These are phyloP conservation scores for Skeletonema potamos DNA, from an alignment of 108 stramenopile species.

Conservation along the genomic window DNA sequence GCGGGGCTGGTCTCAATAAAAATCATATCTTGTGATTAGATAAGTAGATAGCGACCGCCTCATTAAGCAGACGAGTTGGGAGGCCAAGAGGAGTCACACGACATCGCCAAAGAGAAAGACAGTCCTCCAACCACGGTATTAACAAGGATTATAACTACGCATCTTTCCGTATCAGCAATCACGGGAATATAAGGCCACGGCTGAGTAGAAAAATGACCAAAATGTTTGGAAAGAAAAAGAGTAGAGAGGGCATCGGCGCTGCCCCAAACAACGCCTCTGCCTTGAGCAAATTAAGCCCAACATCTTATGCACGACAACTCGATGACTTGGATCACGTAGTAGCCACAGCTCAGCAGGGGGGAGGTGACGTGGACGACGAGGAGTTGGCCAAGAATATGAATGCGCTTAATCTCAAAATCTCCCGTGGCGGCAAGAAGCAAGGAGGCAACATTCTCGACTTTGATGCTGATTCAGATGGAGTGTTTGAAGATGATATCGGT, in stretches of 20 bases:
- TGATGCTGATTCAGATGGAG: slow-evolving; percentile 25
- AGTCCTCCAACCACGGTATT: too few relatives aligned
- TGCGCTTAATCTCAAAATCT: background rate
- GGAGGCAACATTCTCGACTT: slow-evolving; percentile 7
- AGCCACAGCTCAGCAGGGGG: slow-evolving; percentile 6
- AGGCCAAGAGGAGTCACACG: background rate
- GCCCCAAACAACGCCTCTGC: slow-evolving; percentile 10
- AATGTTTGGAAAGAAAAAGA: slow-evolving; percentile 41
- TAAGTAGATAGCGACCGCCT: background rate
- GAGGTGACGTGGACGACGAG: background rate
- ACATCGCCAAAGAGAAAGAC: background rate
- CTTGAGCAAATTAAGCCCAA: slow-evolving; percentile 27
- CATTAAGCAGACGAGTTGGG: background rate
- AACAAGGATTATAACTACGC: background rate
- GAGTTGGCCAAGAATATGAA: slow-evolving; percentile 3
- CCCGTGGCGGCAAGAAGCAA: background rate
- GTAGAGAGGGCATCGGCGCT: slow-evolving; percentile 5
- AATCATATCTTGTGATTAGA: background rate
- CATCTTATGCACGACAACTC: slow-evolving; percentile 32
- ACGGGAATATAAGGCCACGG: background rate
- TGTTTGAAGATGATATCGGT: slow-evolving; percentile 20
- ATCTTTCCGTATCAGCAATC: background rate
- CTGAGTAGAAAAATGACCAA: slow-evolving; percentile 16
- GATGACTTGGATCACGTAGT: slow-evolving; percentile 28
- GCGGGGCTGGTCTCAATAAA: background rate